A percentile compares a stretch with the other conserved stretches of the same genome.
Conservation (phyloP, 2,329 filamentous ascomycete genomes). For the Fusarium dimerum region DNA sequence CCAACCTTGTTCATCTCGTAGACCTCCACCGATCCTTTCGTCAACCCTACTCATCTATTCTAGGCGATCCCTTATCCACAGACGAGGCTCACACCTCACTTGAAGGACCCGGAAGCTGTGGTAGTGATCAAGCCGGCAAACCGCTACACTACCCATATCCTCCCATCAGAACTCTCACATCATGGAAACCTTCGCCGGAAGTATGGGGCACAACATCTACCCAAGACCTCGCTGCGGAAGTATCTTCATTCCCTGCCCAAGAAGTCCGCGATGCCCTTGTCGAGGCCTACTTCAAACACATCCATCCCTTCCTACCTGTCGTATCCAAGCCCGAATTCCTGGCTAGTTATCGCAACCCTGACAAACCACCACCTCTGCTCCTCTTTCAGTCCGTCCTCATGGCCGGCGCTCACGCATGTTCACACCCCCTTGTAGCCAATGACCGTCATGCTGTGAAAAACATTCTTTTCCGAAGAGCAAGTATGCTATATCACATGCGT, state of each 20-base stretch:
- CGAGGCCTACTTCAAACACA: slow-evolving; percentile 25
- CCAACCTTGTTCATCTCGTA: slow-evolving; percentile 24
- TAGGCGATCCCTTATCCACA: slow-evolving; percentile 12
- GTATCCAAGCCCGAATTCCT: slow-evolving; percentile 27
- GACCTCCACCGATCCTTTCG: slow-evolving; percentile 26
- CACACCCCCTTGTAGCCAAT: slow-evolving; percentile 23
- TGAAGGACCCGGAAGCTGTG: slow-evolving; percentile 15
- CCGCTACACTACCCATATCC: slow-evolving; percentile 27
- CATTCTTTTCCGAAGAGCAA: slow-evolving; percentile 25
- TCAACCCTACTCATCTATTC: slow-evolving; percentile 20
- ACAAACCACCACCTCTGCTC: slow-evolving; percentile 20
- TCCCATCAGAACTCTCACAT: slow-evolving; percentile 24
- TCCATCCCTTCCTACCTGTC: slow-evolving; percentile 26
- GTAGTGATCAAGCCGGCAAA: slow-evolving; percentile 10
- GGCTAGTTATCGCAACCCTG: slow-evolving; percentile 20
- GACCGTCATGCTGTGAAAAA: slow-evolving; percentile 29
- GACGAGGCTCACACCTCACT: slow-evolving; percentile 18
- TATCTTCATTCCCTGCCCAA: slow-evolving; percentile 25
- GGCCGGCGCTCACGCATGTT: slow-evolving; percentile 26
- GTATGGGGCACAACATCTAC: slow-evolving; percentile 18
- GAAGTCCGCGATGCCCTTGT: slow-evolving; percentile 27
- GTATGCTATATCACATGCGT: slow-evolving; percentile 29
- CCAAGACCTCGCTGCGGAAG: slow-evolving; percentile 23
- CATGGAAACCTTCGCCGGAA: slow-evolving; percentile 22
- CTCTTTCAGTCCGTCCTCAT: slow-evolving; percentile 27